Conservation (phyloP, 2,329 filamentous ascomycete species). For the Pseudogymnoascus sp. region DNA sequence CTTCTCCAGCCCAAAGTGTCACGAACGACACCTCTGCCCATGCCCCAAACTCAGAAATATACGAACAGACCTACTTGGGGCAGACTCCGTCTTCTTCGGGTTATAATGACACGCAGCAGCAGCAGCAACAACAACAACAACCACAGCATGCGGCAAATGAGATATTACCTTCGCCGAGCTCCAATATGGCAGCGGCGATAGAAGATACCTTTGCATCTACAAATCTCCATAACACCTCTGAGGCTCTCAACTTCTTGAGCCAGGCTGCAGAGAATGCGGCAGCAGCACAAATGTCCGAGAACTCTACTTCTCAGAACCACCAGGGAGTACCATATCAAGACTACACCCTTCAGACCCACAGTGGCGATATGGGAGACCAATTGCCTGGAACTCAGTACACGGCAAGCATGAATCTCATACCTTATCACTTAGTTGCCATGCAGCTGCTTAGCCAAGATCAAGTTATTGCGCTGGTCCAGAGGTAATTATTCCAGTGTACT, state of each 20-base stretch:
- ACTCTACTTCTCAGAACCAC: neutral
- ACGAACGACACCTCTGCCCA: neutral
- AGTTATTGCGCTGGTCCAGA: neutral
- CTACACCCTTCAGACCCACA: neutral
- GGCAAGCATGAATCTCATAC: neutral
- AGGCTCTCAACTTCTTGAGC: constrained; percentile 34
- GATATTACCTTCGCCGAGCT: neutral
- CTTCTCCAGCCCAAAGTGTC: neutral
- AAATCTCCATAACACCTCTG: constrained; percentile 35
- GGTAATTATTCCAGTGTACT: neutral
- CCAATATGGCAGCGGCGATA: constrained; percentile 19
- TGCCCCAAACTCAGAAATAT: neutral
- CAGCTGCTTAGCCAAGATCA: neutral
- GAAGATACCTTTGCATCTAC: constrained; percentile 35
- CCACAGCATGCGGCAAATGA: neutral
- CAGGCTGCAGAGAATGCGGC: constrained; percentile 31
- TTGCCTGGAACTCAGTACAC: neutral
- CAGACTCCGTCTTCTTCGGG: neutral
- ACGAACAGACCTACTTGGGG: neutral
- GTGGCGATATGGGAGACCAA: neutral
- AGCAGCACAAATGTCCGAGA: constrained; percentile 11
- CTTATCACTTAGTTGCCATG: neutral
- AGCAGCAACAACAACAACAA: neutral
- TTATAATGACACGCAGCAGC: neutral
- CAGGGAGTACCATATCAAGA: neutral